These are phyloP conservation scores for Aspergillus sclerotialis DNA, from an alignment of 2,329 filamentous ascomycete species.

Conservation along the genomic window DNA sequence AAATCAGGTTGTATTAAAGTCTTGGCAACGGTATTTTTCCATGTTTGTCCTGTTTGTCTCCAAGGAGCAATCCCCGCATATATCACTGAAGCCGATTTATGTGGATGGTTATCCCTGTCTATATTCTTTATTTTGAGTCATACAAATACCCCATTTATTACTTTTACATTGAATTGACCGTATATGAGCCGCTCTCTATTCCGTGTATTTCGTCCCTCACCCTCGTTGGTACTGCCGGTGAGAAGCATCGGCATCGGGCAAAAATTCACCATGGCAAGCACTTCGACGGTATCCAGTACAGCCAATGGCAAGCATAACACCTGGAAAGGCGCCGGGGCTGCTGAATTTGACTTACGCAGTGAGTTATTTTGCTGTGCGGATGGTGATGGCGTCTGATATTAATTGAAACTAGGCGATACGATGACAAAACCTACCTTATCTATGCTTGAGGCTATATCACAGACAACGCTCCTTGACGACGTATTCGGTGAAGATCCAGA, in stretches of 20 bases:
- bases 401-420: slow-evolving; percentile 49
- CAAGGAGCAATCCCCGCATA: too few species aligned
- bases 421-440: slow-evolving; percentile 69
- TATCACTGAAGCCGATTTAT: too few species aligned
- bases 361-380: slow-evolving; percentile 6
- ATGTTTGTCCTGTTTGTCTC: too few species aligned
- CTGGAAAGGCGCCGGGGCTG: slow-evolving; percentile 43
- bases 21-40: too few species aligned
- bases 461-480: slow-evolving; percentile 73
- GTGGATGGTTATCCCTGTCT: too few species aligned
- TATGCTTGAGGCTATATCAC: slow-evolving; percentile 74
- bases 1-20: too few species aligned
- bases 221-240: slow-evolving; percentile 4
- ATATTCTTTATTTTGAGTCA: too few species aligned
- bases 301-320: slow-evolving; percentile 17
- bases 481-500: slow-evolving; percentile 74
- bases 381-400: neutral
- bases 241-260: slow-evolving; percentile 5
- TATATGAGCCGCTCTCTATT: slow-evolving; percentile 7
- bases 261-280: slow-evolving; percentile 14
- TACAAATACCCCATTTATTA: too few species aligned
- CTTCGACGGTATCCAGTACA: slow-evolving; percentile 11
- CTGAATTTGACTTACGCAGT: slow-evolving; percentile 53
- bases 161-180: slow-evolving; percentile 7
- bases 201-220: slow-evolving; percentile 5